Evolutionary conservation across 2,329 filamentous ascomycete genomes (phyloP).

Genomic region (Aspergillus spinulosporus): DNA sequence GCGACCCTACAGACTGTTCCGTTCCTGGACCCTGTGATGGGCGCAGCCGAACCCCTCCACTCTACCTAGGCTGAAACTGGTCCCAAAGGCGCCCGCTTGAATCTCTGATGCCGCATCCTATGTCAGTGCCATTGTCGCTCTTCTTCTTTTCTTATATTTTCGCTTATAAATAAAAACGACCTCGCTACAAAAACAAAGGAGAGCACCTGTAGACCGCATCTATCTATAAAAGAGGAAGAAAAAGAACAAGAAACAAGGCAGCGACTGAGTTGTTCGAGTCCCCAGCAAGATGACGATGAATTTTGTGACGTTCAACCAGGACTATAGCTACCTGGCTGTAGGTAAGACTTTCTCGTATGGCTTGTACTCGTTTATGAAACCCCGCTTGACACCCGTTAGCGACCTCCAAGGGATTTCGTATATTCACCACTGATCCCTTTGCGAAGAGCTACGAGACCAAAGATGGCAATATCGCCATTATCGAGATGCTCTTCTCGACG

Average conservation of each 20-base stretch:
- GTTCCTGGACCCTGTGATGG: constrained; percentile 21
- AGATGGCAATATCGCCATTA: constrained; percentile 90
- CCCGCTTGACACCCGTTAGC: constrained; percentile 52
- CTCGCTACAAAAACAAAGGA: neutral
- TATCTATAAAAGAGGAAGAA: neutral
- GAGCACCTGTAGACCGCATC: constrained; percentile 4
- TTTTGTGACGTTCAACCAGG: constrained; percentile 99
- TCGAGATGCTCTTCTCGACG: constrained; percentile 99
- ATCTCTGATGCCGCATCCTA: neutral
- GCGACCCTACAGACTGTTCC: constrained; percentile 9
- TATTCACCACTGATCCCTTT: constrained; percentile 96
- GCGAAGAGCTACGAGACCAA: constrained; percentile 91
- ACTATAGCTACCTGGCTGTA: constrained; percentile 94
- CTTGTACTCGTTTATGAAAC: constrained; percentile 1
- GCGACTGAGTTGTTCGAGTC: constrained; percentile 14
- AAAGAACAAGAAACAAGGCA: neutral
- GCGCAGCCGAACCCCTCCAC: constrained; percentile 24
- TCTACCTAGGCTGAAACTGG: neutral
- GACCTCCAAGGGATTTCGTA: constrained; percentile 89
- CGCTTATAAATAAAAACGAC: neutral
- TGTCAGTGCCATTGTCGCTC: neutral
- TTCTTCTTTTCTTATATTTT: neutral
- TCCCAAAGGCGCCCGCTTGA: neutral
- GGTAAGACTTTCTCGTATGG: constrained; percentile 56
- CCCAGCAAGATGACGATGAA: constrained; percentile 72